These are phyloP conservation scores for Saccharomyces hybrid DNA, from an alignment of 1,139 yeast species.

Conservation along the genomic window DNA sequence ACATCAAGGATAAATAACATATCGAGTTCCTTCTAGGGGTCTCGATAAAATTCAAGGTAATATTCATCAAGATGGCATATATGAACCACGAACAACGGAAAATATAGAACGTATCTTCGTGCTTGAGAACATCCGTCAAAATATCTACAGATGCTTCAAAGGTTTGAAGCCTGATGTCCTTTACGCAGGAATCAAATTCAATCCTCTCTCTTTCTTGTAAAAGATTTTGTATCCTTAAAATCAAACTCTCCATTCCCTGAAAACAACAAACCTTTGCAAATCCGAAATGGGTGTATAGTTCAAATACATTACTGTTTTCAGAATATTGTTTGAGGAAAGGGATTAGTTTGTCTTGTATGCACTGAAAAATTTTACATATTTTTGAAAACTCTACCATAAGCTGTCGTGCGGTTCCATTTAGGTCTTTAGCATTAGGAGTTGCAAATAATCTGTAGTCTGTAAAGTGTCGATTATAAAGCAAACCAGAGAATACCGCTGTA, in stretches of 20 bases:
- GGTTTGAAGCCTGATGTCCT: neutral
- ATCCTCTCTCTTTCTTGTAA: neutral
- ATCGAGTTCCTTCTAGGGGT: conserved; percentile 1
- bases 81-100: neutral
- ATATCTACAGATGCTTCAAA: conserved; percentile 2
- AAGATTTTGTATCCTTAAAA: conserved; percentile 1
- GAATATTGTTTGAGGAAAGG: neutral
- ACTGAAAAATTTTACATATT: neutral
- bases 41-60: neutral
- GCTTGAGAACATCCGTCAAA: conserved; percentile 1
- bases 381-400: conserved; percentile 2
- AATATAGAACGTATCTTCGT: neutral
- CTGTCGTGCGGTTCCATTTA: conserved; percentile 3
- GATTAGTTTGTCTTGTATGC: conserved; percentile 1
- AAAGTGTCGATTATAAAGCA: conserved; percentile 10
- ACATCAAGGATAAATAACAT: neutral
- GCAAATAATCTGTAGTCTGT: conserved; percentile 11
- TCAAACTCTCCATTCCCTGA: conserved; percentile 3
- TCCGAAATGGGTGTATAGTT: conserved; percentile 3
- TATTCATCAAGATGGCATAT: neutral
- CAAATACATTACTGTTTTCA: neutral
- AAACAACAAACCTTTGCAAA: conserved; percentile 2
- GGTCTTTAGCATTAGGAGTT: neutral
- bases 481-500: neutral
- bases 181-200: neutral